phyloP scores from a whole-genome alignment of 768 basidiomycete genomes.

The Amanita polypyramis region DNA sequence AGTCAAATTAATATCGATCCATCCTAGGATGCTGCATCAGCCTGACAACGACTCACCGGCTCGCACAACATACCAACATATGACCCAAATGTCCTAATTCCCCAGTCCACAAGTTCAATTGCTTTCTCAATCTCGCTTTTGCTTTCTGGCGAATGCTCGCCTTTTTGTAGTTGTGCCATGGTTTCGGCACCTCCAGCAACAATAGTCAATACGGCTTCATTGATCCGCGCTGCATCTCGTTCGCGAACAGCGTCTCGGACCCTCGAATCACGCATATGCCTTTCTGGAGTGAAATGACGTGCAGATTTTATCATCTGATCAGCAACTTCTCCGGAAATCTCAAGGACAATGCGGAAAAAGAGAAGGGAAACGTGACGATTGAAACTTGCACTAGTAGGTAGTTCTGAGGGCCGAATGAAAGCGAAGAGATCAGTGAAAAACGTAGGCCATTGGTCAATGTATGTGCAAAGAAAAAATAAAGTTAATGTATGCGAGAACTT shows the following conservation, averaged over 20 bases:
- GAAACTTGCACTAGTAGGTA: conserved; percentile 46
- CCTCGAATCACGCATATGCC: conserved; percentile 73
- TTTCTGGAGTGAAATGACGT: conserved; percentile 52
- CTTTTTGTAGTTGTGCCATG: conserved; percentile 43
- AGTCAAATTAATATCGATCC: conserved; percentile 96
- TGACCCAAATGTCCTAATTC: conserved; percentile 84
- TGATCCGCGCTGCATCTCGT: conserved; percentile 77
- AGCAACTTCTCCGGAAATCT: conserved; percentile 96
- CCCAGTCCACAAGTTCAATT: conserved; percentile 82
- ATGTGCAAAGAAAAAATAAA: conserved; percentile 81
- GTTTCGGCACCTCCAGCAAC: conserved; percentile 60
- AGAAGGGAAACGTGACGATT: conserved; percentile 83
- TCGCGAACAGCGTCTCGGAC: conserved; percentile 88
- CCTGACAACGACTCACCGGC: neutral
- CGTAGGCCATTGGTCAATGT: conserved; percentile 75
- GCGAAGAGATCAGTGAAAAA: conserved; percentile 76
- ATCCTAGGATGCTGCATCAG: conserved; percentile 41
- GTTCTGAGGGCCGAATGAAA: conserved; percentile 55
- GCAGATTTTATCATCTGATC: conserved; percentile 91
- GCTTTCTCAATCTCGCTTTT: conserved; percentile 40
- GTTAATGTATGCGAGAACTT: conserved; percentile 90
- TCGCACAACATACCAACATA: conserved; percentile 71
- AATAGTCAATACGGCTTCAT: conserved; percentile 79
- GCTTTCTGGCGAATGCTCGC: conserved; percentile 26
- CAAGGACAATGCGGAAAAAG: conserved; percentile 84